Conservation (phyloP, 2,329 filamentous ascomycete genomes). For the Penicillium sp. region DNA sequence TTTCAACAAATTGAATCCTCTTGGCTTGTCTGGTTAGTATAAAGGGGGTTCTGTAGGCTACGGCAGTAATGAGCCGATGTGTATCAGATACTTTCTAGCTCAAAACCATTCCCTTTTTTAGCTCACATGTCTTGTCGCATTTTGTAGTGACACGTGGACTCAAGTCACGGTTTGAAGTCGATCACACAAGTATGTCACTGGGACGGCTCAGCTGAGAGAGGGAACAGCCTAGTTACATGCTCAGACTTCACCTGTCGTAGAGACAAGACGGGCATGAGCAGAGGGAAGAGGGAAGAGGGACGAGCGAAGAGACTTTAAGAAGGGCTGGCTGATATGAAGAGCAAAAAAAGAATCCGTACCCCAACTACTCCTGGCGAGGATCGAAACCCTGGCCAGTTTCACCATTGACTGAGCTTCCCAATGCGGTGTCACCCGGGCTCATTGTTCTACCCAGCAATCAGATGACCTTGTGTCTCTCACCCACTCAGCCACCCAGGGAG, state of each 20-base stretch:
- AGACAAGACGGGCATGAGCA: not conserved
- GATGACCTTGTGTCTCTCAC: not conserved
- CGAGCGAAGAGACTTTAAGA: not conserved
- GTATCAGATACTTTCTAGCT: too few relatives aligned
- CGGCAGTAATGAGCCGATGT: too few relatives aligned
- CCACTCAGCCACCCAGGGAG: not conserved
- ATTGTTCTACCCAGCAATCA: not conserved
- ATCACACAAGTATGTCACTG: too few relatives aligned
- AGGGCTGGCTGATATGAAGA: not conserved
- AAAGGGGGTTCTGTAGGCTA: too few relatives aligned
- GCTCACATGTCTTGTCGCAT: too few relatives aligned
- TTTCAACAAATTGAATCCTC: slow-evolving; percentile 1
- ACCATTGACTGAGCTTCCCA: not conserved
- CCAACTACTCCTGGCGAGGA: not conserved
- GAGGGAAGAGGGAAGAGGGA: too few relatives aligned
- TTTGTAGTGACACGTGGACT: too few relatives aligned
- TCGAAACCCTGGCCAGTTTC: not conserved
- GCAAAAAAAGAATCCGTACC: not conserved
- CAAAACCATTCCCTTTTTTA: too few relatives aligned
- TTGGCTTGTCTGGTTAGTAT: not conserved
- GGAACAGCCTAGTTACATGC: too few relatives aligned
- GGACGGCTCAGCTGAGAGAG: too few relatives aligned
- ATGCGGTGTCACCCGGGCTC: not conserved
- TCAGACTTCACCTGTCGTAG: too few relatives aligned
- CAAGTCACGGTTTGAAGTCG: too few relatives aligned